Evolutionary conservation across 1,284 basidiomycete genomes (phyloP).

Genomic region (Porogramme epimiltina): DNA sequence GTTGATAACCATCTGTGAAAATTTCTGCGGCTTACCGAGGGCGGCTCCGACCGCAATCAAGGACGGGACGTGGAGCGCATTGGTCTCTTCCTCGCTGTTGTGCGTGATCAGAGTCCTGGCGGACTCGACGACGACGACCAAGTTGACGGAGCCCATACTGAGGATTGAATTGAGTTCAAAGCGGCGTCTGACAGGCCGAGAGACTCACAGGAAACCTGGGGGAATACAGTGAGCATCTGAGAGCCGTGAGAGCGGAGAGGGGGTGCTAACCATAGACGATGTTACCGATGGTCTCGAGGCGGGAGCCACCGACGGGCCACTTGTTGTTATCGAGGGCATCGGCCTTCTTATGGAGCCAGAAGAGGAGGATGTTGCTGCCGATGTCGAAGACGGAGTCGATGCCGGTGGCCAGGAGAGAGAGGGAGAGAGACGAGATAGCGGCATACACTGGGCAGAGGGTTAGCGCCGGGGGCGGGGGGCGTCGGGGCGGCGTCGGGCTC

Average conservation of each 20-base stretch:
- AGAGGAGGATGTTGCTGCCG: slow-evolving; percentile 86
- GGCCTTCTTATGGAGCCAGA: slow-evolving; percentile 81
- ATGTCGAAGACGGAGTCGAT: slow-evolving; percentile 93
- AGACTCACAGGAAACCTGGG: slow-evolving; percentile 67
- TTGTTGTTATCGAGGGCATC: slow-evolving; percentile 74
- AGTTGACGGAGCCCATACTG: slow-evolving; percentile 85
- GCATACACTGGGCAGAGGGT: slow-evolving; percentile 64
- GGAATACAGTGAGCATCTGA: slow-evolving; percentile 20
- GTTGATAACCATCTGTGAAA: not conserved
- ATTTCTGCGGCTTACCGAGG: slow-evolving; percentile 53
- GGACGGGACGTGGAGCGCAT: slow-evolving; percentile 80
- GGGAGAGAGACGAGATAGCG: slow-evolving; percentile 81
- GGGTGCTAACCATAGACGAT: slow-evolving; percentile 75
- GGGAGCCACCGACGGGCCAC: slow-evolving; percentile 91
- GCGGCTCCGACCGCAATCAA: slow-evolving; percentile 84
- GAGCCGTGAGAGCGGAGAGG: not conserved
- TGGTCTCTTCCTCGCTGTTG: slow-evolving; percentile 52
- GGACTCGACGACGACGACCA: slow-evolving; percentile 87
- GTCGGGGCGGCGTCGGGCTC: slow-evolving; percentile 26
- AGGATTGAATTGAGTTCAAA: slow-evolving; percentile 5
- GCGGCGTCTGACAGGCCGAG: not conserved
- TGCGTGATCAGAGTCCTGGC: slow-evolving; percentile 68
- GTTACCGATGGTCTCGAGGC: slow-evolving; percentile 91
- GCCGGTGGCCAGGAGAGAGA: slow-evolving; percentile 88
- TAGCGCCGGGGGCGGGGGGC: not conserved